Evolutionary conservation across 1,139 yeast genomes (phyloP).

Genomic region (Sugiyamaella japonica): DNA sequence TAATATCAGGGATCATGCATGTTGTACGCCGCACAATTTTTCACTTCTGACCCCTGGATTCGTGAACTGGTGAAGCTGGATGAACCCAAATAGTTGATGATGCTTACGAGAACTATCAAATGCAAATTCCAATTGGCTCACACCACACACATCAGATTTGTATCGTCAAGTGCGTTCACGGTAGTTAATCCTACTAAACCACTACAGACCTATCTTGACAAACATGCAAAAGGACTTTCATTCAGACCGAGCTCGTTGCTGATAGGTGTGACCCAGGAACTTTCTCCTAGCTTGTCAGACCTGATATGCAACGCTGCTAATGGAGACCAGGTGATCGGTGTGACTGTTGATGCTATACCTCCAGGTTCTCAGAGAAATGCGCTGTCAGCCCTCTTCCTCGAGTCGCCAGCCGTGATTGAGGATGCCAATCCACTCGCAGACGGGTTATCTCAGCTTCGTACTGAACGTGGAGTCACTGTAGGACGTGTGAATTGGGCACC

Average conservation of each 20-base stretch:
- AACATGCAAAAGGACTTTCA: background rate
- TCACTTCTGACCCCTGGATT: background rate
- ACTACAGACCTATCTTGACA: constrained; percentile 6
- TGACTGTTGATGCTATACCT: constrained; percentile 38
- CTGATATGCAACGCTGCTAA: constrained; percentile 4
- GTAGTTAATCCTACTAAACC: constrained; percentile 25
- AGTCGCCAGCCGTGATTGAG: constrained; percentile 23
- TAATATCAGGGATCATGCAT: background rate
- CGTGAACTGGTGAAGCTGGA: no score
- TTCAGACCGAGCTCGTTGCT: constrained; percentile 22
- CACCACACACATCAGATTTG: no score
- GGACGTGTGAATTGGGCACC: constrained; percentile 36
- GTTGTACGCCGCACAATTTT: background rate
- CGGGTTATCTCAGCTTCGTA: background rate
- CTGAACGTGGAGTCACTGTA: constrained; percentile 13
- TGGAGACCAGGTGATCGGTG: constrained; percentile 32
- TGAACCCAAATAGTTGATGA: background rate
- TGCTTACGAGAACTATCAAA: background rate
- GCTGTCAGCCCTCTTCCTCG: constrained; percentile 33
- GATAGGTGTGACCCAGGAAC: constrained; percentile 36
- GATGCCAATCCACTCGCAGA: constrained; percentile 27
- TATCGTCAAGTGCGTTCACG: constrained; percentile 17
- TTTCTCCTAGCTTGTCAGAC: constrained; percentile 21
- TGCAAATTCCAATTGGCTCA: no score
- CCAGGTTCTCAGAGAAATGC: constrained; percentile 39